A percentile compares a stretch with the other conserved stretches of the same genome.
Evolutionary conservation across 2,329 filamentous ascomycete species (phyloP).

Genomic region (Aspergillus sp.): DNA sequence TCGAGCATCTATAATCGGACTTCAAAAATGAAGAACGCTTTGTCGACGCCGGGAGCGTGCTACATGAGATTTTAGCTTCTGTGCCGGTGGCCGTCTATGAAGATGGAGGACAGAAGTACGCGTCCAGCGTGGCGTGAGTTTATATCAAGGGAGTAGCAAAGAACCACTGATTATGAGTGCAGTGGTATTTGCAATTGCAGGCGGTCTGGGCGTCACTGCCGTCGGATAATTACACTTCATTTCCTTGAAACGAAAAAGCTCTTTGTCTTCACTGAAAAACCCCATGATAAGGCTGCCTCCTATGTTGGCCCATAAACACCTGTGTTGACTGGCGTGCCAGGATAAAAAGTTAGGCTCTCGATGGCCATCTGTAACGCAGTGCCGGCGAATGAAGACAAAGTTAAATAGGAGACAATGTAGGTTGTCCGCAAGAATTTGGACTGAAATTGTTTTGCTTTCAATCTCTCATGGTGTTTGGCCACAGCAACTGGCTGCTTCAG

Average conservation of each 20-base stretch:
- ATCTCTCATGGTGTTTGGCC: neutral
- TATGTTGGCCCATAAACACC: slow-evolving; percentile 75
- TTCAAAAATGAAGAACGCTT: too few relatives aligned
- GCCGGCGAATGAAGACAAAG: slow-evolving; percentile 72
- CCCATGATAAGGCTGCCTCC: slow-evolving; percentile 71
- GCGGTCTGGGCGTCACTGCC: neutral
- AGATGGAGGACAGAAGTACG: too few relatives aligned
- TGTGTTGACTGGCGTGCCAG: slow-evolving; percentile 63
- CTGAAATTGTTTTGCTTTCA: neutral
- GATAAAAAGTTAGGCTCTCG: slow-evolving; percentile 67
- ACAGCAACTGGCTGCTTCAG: neutral
- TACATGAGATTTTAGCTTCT: too few relatives aligned
- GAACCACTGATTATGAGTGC: slow-evolving; percentile 2
- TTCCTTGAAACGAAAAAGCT: slow-evolving; percentile 56
- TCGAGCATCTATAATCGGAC: too few relatives aligned
- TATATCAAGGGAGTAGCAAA: too few relatives aligned
- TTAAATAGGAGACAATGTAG: slow-evolving; percentile 65
- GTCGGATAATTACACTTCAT: slow-evolving; percentile 16
- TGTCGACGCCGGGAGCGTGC: too few relatives aligned
- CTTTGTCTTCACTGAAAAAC: slow-evolving; percentile 66
- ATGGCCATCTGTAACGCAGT: slow-evolving; percentile 65
- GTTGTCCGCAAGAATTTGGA: neutral
- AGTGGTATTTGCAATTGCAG: neutral
- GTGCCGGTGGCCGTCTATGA: too few relatives aligned
- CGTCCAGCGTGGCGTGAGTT: too few relatives aligned